phyloP scores from a whole-genome alignment of 129 eudicot species.

The Flaveria bidentis region DNA sequence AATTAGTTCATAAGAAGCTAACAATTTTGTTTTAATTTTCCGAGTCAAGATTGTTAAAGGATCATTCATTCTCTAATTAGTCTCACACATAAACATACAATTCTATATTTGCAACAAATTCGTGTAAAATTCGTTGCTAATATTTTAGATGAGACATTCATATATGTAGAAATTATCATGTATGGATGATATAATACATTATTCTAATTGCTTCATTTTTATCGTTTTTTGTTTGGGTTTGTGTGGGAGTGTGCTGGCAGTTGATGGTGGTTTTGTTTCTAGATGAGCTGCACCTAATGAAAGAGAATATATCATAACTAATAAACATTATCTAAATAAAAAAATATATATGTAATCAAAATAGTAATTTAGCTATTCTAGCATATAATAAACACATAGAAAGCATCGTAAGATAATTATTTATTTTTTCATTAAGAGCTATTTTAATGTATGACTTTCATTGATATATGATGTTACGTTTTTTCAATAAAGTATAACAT shows the following conservation, averaged over 20 bases:
- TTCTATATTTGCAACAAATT: too few relatives aligned
- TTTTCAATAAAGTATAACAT: constrained; percentile 11
- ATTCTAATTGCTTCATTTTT: not conserved
- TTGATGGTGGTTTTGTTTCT: not conserved
- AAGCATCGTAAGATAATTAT: too few relatives aligned
- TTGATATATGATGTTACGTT: not conserved
- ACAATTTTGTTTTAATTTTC: not conserved
- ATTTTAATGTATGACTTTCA: not conserved
- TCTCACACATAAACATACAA: too few relatives aligned
- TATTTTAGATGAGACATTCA: not conserved
- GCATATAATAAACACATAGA: not conserved
- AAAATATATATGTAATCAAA: not conserved
- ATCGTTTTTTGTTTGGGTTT: not conserved
- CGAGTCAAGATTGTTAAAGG: not conserved
- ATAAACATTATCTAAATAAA: too few relatives aligned
- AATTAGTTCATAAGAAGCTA: not conserved
- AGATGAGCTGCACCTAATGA: not conserved
- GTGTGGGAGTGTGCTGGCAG: not conserved
- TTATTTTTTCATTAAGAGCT: not conserved
- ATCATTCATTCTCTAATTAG: too few relatives aligned
- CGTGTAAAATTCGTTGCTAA: too few relatives aligned
- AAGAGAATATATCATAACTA: too few relatives aligned
- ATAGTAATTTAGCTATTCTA: not conserved
- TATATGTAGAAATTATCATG: too few relatives aligned
- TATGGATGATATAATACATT: not conserved